A percentile compares a stretch with the other conserved stretches of the same genome.
Evolutionary conservation across 208 protist genomes (phyloP).

Genomic region (Acanthamoeba healyi): DNA sequence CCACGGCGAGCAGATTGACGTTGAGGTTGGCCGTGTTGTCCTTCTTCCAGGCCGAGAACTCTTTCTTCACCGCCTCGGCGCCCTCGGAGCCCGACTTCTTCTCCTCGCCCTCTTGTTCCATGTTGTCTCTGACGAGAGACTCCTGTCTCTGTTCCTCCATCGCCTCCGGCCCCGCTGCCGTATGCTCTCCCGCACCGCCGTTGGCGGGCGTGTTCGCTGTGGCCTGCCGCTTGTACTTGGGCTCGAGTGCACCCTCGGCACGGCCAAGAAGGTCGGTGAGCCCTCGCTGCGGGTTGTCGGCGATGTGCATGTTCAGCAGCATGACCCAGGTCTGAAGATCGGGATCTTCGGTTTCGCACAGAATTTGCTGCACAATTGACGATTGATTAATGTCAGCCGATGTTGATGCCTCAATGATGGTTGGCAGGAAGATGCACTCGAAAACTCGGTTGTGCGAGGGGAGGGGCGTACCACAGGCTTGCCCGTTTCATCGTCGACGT

Average conservation of each 20-base stretch:
- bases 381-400: too few species aligned
- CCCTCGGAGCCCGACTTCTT: background rate
- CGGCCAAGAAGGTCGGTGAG: slow-evolving; percentile 42
- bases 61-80: background rate
- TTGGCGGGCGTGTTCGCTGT: background rate
- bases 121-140: background rate
- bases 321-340: slow-evolving; percentile 36
- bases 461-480: slow-evolving; percentile 45
- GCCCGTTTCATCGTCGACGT: slow-evolving; percentile 47
- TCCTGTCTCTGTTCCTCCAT: background rate
- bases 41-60: slow-evolving; percentile 1
- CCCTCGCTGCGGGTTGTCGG: slow-evolving; percentile 39
- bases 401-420: background rate
- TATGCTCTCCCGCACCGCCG: background rate
- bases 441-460: too few species aligned
- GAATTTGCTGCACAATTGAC: slow-evolving; percentile 46
- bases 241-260: slow-evolving; percentile 48
- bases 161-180: background rate
- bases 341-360: slow-evolving; percentile 11
- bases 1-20: slow-evolving; percentile 48
- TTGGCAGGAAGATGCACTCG: too few species aligned
- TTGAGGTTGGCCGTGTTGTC: background rate
- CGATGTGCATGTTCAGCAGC: slow-evolving; percentile 68
- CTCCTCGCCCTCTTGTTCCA: slow-evolving; percentile 37
- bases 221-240: slow-evolving; percentile 9